A percentile compares a stretch with the other conserved stretches of the same genome.
These are phyloP conservation scores for Triangularia setosa DNA, from an alignment of 2,329 filamentous ascomycete genomes.

Conservation along the genomic window DNA sequence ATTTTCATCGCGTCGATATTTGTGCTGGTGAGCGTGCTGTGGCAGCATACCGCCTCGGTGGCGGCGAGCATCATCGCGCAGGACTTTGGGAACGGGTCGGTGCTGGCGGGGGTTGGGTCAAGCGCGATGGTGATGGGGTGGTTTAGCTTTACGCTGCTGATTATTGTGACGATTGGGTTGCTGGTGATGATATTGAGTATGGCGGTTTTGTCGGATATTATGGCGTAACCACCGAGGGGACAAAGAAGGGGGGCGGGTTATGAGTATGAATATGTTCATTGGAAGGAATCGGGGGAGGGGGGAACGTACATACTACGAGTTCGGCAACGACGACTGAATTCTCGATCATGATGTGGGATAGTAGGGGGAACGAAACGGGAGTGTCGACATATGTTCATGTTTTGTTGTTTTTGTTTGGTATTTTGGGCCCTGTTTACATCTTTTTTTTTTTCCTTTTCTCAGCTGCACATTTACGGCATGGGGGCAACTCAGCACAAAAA, in stretches of 20 bases:
- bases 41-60: conserved; percentile 95
- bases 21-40: conserved; percentile 70
- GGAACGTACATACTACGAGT: neutral
- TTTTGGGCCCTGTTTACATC: neutral
- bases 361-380: neutral
- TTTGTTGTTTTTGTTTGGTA: neutral
- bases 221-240: conserved; percentile 23
- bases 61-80: conserved; percentile 90
- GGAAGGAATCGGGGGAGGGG: neutral
- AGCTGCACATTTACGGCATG: neutral
- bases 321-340: neutral
- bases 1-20: conserved; percentile 77
- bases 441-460: neutral
- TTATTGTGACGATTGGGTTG: conserved; percentile 91
- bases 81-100: conserved; percentile 85
- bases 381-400: neutral
- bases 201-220: conserved; percentile 65
- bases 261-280: neutral
- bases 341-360: neutral
- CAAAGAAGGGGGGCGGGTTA: neutral
- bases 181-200: conserved; percentile 97
- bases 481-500: neutral
- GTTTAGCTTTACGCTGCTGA: conserved; percentile 91
- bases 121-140: conserved; percentile 95
- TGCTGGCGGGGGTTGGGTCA: conserved; percentile 83